Conservation (phyloP, 768 basidiomycete genomes). For the Cyclocybe aegerita region DNA sequence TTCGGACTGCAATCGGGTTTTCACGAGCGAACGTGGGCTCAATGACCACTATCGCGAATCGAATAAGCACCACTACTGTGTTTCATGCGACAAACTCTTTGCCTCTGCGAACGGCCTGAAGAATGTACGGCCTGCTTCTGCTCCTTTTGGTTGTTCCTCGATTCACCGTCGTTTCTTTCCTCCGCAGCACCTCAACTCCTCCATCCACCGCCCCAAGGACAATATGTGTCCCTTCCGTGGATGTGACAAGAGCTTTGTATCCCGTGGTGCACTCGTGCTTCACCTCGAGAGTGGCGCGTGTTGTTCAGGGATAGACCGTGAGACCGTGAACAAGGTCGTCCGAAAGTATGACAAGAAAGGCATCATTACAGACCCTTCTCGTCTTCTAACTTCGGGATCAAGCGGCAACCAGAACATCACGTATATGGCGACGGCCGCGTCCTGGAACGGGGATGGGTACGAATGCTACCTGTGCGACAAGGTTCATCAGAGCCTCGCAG, state of each 20-base stretch:
- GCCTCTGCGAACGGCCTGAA: slow-evolving; percentile 23
- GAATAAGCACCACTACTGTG: slow-evolving; percentile 41
- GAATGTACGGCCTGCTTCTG: slow-evolving; percentile 13
- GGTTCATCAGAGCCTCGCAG: slow-evolving; percentile 34
- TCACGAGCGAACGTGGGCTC: slow-evolving; percentile 37
- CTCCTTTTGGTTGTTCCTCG: neutral
- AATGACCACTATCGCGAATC: slow-evolving; percentile 52
- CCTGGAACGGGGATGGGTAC: slow-evolving; percentile 49
- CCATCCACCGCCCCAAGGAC: slow-evolving; percentile 41
- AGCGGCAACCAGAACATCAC: slow-evolving; percentile 14
- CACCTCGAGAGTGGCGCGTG: slow-evolving; percentile 68
- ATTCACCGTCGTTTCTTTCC: neutral
- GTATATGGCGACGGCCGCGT: slow-evolving; percentile 29
- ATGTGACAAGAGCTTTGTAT: slow-evolving; percentile 50
- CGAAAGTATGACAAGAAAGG: slow-evolving; percentile 42
- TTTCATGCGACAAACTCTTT: slow-evolving; percentile 43
- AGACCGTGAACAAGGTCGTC: slow-evolving; percentile 42
- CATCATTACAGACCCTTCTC: slow-evolving; percentile 55
- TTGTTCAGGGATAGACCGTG: slow-evolving; percentile 42
- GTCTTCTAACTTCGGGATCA: slow-evolving; percentile 40
- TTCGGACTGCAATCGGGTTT: slow-evolving; percentile 36
- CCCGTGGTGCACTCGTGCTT: slow-evolving; percentile 51
- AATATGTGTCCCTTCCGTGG: slow-evolving; percentile 36
- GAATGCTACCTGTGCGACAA: slow-evolving; percentile 67
- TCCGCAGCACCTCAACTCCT: slow-evolving; percentile 50